Base-by-base conservation (phyloP, 805 yeast species). In the Candida railenensis region DNA sequence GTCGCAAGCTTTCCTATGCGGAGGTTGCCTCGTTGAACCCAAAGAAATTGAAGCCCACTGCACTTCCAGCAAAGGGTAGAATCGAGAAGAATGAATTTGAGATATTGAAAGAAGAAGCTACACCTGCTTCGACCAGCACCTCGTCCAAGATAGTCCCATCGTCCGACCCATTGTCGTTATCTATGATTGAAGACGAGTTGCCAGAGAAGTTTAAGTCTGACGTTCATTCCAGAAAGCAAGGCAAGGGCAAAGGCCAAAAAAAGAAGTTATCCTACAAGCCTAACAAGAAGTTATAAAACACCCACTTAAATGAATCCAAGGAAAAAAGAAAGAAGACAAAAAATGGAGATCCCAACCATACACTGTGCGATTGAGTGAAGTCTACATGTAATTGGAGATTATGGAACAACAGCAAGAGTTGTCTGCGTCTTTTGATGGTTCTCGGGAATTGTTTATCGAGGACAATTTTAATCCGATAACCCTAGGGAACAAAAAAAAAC, bases 1-100 rank as follows among this genome's bases (percentile, higher is more conserved):
- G 52, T 51, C 62, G 62, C 38, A 62, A 63, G 44, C 59, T 72
- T 49, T 62, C 71, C n/a, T 72, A 71, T 48, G 77, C 77, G n/a
- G 76, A 72, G 52, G 77, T 62, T 22, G 75, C 76, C 3, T 54
- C 61, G 19, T 48, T 67, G 53, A 56, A 63, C n/a, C 33, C 42
- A 39, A n/a, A 4, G 34, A 16, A 22, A 14, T n/a, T 16, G 9
- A 34, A 34, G 20, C 18, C 22, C 9, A 34, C 19, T 5, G 33
- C 45, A 5, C 5, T 28, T 28, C 45, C 45, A 14, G 45, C 45
- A 8, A 19, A 25, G 14, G 43, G 43, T 3, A 40, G 43, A 30
- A 15, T 28, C 11, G 25, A 28, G 30, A 16, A 16, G 22, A 40
- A 40, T 21, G 36, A 40, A n/a, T 40, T 22, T 28, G 43, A 40